phyloP scores from a whole-genome alignment of 2,329 filamentous ascomycete species.

The Clarireedia homoeocarpa region DNA sequence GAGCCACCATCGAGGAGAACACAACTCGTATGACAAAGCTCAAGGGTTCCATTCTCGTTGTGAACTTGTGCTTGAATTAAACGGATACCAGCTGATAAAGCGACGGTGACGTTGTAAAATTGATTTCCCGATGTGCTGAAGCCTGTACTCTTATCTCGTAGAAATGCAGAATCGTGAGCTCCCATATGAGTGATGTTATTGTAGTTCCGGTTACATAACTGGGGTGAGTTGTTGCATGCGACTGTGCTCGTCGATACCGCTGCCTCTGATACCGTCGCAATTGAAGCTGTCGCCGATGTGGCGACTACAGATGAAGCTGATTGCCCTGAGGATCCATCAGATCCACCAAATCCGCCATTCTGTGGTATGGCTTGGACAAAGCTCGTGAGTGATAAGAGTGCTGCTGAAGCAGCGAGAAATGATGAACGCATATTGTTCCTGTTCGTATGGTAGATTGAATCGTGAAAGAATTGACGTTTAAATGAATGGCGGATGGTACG shows the following conservation, averaged over 20 bases:
- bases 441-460: too few species aligned
- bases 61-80: slow-evolving; percentile 60
- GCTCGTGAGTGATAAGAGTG: slow-evolving; percentile 19
- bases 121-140: slow-evolving; percentile 46
- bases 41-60: slow-evolving; percentile 40
- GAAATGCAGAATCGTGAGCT: slow-evolving; percentile 58
- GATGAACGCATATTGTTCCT: slow-evolving; percentile 13
- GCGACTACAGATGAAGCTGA: slow-evolving; percentile 10
- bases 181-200: slow-evolving; percentile 70
- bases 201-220: slow-evolving; percentile 63
- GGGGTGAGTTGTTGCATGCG: slow-evolving; percentile 72
- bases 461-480: too few species aligned
- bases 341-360: slow-evolving; percentile 4
- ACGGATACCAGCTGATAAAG: slow-evolving; percentile 54
- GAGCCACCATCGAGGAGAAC: slow-evolving; percentile 49
- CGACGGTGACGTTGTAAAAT: slow-evolving; percentile 46
- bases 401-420: slow-evolving; percentile 17
- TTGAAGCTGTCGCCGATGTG: neutral
- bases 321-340: neutral
- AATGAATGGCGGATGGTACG: neutral
- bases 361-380: slow-evolving; percentile 20
- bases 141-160: slow-evolving; percentile 38
- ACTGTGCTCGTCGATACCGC: slow-evolving; percentile 20
- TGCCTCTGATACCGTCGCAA: slow-evolving; percentile 13
- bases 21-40: slow-evolving; percentile 54